Conservation (phyloP, 2,329 filamentous ascomycete species). For the Bipolaris gigantea region DNA sequence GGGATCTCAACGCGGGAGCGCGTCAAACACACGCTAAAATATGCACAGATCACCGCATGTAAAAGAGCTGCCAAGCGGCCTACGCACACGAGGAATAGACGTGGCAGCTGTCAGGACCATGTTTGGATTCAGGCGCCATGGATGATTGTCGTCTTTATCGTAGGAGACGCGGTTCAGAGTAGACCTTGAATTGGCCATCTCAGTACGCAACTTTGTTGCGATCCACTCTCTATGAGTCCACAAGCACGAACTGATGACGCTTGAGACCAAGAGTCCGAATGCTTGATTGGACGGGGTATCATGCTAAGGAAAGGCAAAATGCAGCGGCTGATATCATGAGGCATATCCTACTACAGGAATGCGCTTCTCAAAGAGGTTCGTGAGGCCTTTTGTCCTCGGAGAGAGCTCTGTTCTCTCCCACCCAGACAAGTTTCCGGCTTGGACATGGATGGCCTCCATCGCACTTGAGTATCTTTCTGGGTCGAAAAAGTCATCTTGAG, state of each 20-base stretch:
- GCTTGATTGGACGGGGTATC: not conserved
- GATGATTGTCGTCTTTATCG: not conserved
- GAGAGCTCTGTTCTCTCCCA: not conserved
- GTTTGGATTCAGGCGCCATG: not conserved
- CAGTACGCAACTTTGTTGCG: not conserved
- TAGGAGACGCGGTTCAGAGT: too few relatives aligned
- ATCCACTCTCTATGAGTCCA: not conserved
- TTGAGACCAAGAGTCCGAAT: not conserved
- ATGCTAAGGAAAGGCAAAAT: not conserved
- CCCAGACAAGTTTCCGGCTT: not conserved
- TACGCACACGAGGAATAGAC: not conserved
- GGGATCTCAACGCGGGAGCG: constrained; percentile 23
- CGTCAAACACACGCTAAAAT: constrained; percentile 26
- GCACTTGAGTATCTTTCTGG: not conserved
- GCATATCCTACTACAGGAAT: not conserved
- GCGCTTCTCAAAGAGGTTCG: not conserved
- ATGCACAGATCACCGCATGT: constrained; percentile 13
- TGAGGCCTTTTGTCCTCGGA: not conserved
- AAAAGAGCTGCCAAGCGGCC: constrained; percentile 9
- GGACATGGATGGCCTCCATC: not conserved
- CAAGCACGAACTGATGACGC: not conserved
- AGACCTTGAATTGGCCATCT: not conserved
- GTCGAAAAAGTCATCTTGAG: not conserved
- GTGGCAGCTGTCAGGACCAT: not conserved
- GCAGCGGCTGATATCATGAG: not conserved